Percentiles rank a stretch among this genome's conserved stretches.
phyloP scores from a whole-genome alignment of 2,329 filamentous ascomycete species.

The Microdochium nivale region DNA sequence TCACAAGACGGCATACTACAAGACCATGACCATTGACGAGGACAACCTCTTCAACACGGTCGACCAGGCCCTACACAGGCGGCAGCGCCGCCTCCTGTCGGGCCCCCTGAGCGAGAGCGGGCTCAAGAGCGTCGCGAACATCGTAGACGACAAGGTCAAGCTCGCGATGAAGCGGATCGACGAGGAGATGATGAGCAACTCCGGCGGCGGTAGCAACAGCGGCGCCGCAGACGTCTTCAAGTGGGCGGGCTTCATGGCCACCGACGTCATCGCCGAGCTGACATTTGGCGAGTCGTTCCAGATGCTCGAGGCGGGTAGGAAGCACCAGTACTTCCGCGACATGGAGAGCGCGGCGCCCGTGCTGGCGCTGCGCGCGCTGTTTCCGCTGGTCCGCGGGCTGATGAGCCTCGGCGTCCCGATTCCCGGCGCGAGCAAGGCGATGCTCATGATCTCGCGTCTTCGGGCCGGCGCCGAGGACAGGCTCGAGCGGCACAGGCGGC shows the following conservation, averaged over 20 bases:
- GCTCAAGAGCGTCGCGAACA: conserved; percentile 19
- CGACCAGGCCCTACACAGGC: neutral
- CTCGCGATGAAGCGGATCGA: conserved; percentile 33
- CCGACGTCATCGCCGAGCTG: conserved; percentile 44
- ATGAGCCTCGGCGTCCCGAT: conserved; percentile 14
- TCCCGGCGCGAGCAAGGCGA: conserved; percentile 12
- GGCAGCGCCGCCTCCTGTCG: neutral
- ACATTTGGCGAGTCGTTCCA: conserved; percentile 45
- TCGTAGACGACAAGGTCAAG: conserved; percentile 25
- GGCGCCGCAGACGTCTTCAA: conserved; percentile 38
- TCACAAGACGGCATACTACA: neutral
- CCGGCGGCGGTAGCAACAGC: too few species aligned
- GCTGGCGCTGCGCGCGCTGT: conserved; percentile 14
- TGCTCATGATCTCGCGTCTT: conserved; percentile 8
- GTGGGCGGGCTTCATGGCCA: conserved; percentile 45
- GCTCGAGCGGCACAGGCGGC: conserved; percentile 6
- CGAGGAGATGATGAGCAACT: conserved; percentile 23
- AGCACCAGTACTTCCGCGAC: conserved; percentile 31
- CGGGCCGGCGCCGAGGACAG: conserved; percentile 16
- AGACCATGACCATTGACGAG: neutral
- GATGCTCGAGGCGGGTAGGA: conserved; percentile 39
- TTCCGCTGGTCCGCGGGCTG: conserved; percentile 18
- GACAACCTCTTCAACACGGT: neutral
- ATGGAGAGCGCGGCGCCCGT: conserved; percentile 19
- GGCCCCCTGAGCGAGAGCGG: conserved; percentile 14